Evolutionary conservation across 495 filamentous ascomycete species (phyloP), one percentile per base, ranked within the genome.

Genomic region (Cercophora scortea): DNA sequence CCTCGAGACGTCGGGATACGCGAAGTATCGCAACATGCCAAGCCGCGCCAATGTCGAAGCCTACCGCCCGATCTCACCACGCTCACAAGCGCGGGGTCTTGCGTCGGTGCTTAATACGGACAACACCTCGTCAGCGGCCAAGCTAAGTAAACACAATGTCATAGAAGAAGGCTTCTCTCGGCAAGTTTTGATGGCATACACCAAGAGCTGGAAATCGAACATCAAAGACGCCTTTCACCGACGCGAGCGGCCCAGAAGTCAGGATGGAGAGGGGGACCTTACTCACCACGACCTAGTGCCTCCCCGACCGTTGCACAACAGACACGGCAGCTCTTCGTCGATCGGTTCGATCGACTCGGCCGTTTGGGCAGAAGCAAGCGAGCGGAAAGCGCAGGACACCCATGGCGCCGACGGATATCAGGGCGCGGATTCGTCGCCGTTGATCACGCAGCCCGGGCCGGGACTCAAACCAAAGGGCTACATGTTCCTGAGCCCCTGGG

Each of bases 401-500:
- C 15, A 35, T 15, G 43, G 41, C 18, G 32, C 18, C 10, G 58
- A 43, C 19, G 55, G 42, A 8, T 41, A 16, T 0, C 45, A 50
- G 0, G 50, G 35, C n/a, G 15, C 32, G 5, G 54, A 42, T 1
- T 49, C 58, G 4, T 49, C 58, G 4, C 53, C 56, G 9, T 46
- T 70, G 2, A 68, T 71, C 44, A 74, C 71, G 1, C 64, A 70
- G 8, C 72, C 74, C 0, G 72, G 73, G 0, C 72, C 71, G 0
- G 73, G 73, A 0, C 56, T 75, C 7, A 69, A 67, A 44, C 69
- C 75, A 9, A 72, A 71, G 42, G 74, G 72, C 7, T 87, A 84
- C 67, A 67, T 80, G 11, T 94, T 96, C 65, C 61, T 75, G 39
- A 89, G 84, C n/a, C 90, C 90, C 0, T 96, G 90, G 90, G 78